Evolutionary conservation across 2,329 filamentous ascomycete species (phyloP).

Genomic region (Graphilbum sp.): DNA sequence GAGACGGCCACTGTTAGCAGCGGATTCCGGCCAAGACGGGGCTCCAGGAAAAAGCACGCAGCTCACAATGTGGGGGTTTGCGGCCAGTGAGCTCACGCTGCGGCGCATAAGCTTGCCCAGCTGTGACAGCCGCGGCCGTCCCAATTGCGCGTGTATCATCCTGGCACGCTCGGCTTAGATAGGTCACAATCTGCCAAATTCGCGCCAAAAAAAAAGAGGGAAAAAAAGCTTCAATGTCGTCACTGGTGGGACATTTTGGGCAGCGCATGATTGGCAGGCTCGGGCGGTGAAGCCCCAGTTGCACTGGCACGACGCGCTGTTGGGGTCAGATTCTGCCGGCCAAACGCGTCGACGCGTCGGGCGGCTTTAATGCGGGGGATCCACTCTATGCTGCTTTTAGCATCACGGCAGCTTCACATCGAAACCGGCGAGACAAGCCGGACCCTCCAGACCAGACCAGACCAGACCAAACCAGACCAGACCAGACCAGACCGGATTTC

Average conservation of each 20-base stretch:
- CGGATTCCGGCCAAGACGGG: too few relatives aligned
- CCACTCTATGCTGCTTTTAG: too few relatives aligned
- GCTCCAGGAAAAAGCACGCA: not conserved
- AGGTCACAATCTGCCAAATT: too few relatives aligned
- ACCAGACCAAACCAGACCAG: too few relatives aligned
- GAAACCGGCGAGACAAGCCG: too few relatives aligned
- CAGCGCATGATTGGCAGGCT: not conserved
- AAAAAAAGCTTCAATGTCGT: slow-evolving; percentile 2
- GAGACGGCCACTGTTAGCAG: too few relatives aligned
- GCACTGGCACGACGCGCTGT: not conserved
- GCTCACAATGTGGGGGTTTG: slow-evolving; percentile 37
- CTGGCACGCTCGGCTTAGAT: too few relatives aligned
- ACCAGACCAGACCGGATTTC: too few relatives aligned
- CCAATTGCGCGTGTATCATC: slow-evolving; percentile 11
- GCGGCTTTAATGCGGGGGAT: not conserved
- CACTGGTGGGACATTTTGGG: too few relatives aligned
- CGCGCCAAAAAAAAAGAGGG: too few relatives aligned
- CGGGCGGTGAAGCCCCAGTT: slow-evolving; percentile 6
- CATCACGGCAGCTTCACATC: too few relatives aligned
- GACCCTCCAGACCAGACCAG: too few relatives aligned
- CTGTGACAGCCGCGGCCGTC: slow-evolving; percentile 12
- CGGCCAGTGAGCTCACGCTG: slow-evolving; percentile 27
- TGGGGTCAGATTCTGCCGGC: slow-evolving; percentile 7
- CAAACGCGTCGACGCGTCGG: slow-evolving; percentile 8
- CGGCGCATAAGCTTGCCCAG: slow-evolving; percentile 12